Percentiles rank a stretch among this genome's conserved stretches.
Evolutionary conservation across 805 yeast species (phyloP).

Genomic region (Ogataea degrootiae): DNA sequence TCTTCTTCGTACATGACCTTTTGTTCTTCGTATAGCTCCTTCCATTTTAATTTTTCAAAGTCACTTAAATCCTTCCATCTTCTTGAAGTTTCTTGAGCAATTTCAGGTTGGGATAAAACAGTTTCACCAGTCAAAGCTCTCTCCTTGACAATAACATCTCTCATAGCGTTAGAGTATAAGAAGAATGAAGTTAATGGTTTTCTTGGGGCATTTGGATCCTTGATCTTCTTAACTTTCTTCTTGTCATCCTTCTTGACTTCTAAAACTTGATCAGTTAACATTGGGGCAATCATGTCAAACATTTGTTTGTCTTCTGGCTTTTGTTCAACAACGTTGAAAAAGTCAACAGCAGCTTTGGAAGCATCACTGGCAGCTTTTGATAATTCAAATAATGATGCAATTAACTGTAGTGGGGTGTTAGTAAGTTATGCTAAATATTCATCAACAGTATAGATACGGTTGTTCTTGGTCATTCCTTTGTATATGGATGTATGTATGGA

Average conservation of each 20-base stretch:
- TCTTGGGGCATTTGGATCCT: constrained; percentile 93
- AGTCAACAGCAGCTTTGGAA: constrained; percentile 72
- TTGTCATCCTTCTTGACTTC: constrained; percentile 33
- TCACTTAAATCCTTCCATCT: constrained; percentile 73
- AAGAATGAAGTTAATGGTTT: constrained; percentile 89
- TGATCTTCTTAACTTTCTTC: constrained; percentile 47
- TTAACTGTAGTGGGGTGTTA: constrained; percentile 40
- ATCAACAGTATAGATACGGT: no score
- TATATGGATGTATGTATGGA: background rate
- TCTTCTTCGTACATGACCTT: constrained; percentile 32
- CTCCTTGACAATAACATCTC: constrained; percentile 67
- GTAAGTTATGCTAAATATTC: constrained; percentile 3
- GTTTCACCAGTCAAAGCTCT: constrained; percentile 55
- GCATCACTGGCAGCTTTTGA: constrained; percentile 86
- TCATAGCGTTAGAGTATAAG: constrained; percentile 66
- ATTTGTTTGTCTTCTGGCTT: constrained; percentile 30
- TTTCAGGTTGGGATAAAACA: constrained; percentile 67
- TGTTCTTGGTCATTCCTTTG: background rate
- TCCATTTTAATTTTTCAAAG: constrained; percentile 70
- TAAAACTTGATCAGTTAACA: constrained; percentile 34
- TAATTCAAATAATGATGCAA: constrained; percentile 74
- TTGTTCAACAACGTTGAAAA: constrained; percentile 56
- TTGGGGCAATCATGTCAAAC: constrained; percentile 28
- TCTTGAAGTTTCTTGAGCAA: constrained; percentile 72
- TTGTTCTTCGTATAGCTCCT: constrained; percentile 49